Evolutionary conservation across 2,329 filamentous ascomycete genomes (phyloP), one percentile per base, ranked within the genome.

Genomic region (Ramularia endophylla): DNA sequence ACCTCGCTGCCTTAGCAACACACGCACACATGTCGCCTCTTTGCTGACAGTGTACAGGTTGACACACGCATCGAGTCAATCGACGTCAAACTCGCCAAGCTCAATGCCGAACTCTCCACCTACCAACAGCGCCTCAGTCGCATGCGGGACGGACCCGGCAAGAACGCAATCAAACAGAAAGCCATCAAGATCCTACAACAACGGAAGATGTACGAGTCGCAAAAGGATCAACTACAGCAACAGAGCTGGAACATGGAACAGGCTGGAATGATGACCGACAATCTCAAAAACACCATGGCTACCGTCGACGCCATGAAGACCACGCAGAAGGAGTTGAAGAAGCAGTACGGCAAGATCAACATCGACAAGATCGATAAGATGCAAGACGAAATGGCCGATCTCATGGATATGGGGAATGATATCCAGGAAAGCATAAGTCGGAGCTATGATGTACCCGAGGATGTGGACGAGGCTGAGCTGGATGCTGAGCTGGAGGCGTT

Each of bases 211-310:
- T 94, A 95, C 78, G 92, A 98, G 68, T 75, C 79, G 3, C 88
- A 95, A 67, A 87, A 90, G 52, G 88, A 95, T 59, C 89, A 97
- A 68, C 80, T 97, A 40, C 85, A 94, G 68, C 78, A 83, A 52
- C 92, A 98, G 69, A 87, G 87, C 16, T 97, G 89, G 89, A 97
- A 97, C 70, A 95, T 98, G 89, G 89, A 97, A 70, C 89, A 95
- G 68, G 89, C 90, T 3, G 85, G 85, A 63, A 94, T 89, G 77
- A 95, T 97, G 90, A 88, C 94, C 70, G 90, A 97, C 69, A 97
- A 97, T 62, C 77, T 98, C 39, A 92, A 94, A 66, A 97, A 97
- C 66, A 90, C 92, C 50, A 95, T 95, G 89, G 94, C 88, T 13
- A 95, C 92, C 19, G 89, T 97, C 32, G 90, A 97, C 64, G 89